Evolutionary conservation across 2,329 filamentous ascomycete species (phyloP), one percentile per base, ranked within the genome.

Genomic region (Aspergillus aculeatus): DNA sequence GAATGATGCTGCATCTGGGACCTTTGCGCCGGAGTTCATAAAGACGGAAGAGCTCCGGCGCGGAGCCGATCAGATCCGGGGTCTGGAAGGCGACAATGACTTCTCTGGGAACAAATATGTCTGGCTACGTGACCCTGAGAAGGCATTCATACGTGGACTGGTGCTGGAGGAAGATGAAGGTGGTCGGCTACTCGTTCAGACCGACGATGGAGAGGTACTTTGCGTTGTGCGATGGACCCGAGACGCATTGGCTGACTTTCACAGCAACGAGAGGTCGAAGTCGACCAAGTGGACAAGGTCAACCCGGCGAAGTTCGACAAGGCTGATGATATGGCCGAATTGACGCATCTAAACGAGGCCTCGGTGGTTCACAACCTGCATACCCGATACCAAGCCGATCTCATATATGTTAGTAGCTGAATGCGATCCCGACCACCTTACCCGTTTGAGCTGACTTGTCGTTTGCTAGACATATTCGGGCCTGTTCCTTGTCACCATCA

Each of bases 291-390:
- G 67, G 96, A 99, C 82, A 98, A 97, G 78, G 96, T 99, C 81
- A 99, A 99, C 78, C 95, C 95, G 50, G 94, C 94, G 71, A 99
- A 99, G 75, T 99, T 99, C 79, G 95, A 99, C 84, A 99, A 97
- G 78, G 94, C 94, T 65, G 92, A 96, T 79, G 96, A 99, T 77
- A 99, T 99, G 95, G 95, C 96, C 24, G 95, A 99, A 76, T 84
- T 99, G 71, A 99, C 95, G 5, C 95, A 99, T 77, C 82, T 99
- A 64, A 99, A 99, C 77, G 95, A 99, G 79, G 91, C 94, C 23
- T 98, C 95, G 0, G 95, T 99, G 54, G 93, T 99, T 54, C 93
- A 99, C 79, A 99, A 99, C 73, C 84, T 99, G 59, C 90, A 96
- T 68, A 94, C 91, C 82, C 84, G 95, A 77, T 99, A 99, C 74